Base-by-base conservation (phyloP, 2,329 filamentous ascomycete species). In the Hypoxylon rubiginosum region DNA sequence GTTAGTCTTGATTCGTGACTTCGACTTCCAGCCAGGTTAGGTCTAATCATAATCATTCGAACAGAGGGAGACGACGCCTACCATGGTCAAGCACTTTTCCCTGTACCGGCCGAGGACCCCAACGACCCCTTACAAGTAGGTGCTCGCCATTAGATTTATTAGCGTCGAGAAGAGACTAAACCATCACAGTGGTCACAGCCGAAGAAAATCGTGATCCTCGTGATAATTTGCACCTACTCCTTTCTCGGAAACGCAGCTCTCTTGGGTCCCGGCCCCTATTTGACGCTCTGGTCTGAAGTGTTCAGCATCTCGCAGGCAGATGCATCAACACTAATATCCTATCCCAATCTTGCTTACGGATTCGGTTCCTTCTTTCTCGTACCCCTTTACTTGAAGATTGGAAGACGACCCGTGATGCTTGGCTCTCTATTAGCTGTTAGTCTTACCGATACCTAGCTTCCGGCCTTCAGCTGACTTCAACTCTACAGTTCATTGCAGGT, bases 291-390 rank as follows among this genome's bases (percentile, higher is more conserved):
- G 71, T 76, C 85, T 0, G 78, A 85, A 58, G 77, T 84, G 46
- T 89, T 89, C 72, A 74, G 75, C 3, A 82, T 89, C 49, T 80
- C 82, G 3, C 79, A 82, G 2, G 83, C 82, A 6, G 81, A 77
- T 9, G 86, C 87, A 0, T 87, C 86, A 0, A 83, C 84, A 7
- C 75, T 89, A 34, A 81, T 89, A 60, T 88, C 85, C 10, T 90
- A 89, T 72, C 83, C 86, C 0, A 89, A 89, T 73, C 79, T 89
- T 19, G 83, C 84, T 3, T 89, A 87, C 75, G 87, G 87, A 0
- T 87, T 88, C 64, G 85, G 82, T 2, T 85, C 84, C 0, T 77
- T 89, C 19, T 41, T 89, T 2, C 79, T 89, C 1, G 85, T 90
- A 0, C 86, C 87, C 0, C 73, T 85, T 36, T 90, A 90, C 70